Evolutionary conservation across 768 basidiomycete genomes (phyloP), one percentile per base, ranked within the genome.

Genomic region (Russula vinacea): DNA sequence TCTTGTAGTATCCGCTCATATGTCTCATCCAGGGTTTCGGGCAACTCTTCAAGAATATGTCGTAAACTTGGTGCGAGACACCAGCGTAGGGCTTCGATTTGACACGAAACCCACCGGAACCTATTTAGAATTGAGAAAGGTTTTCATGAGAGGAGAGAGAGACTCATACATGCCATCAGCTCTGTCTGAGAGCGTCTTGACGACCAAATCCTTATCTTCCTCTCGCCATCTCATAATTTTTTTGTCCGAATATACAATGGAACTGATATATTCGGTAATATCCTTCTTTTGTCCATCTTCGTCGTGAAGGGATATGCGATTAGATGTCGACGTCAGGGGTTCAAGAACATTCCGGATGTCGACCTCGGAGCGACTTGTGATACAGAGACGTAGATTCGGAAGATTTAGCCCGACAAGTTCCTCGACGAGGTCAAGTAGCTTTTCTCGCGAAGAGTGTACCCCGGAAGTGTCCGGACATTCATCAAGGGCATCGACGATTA

Each of bases 281-380:
- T 29, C 55, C 40, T 42, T 24, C 32, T 19, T 35, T 37, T 53
- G 52, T 19, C 52, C 33, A 19, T 10, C 33, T 13, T 53, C 33
- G 19, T 56, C 55, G 9, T 56, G 55, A 40, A 56, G 55, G 53
- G 55, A 56, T 11, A 56, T 11, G 9, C 26, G 40, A 19, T 5
- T 37, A 24, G 39, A 56, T 19, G 39, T 29, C 14, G 40, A 42
- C 10, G 39, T 56, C 55, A 56, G 29, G 9, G 55, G 55, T 17
- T 56, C 26, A 17, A 56, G 55, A 42, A 42, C 24, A 29, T n/a
- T 35, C n/a, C 33, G 19, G 19, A 53, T 53, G 52, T 53, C 52
- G 10, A 22, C 19, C n/a, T 53, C 52, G 10, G 52, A 32, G 7
- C 33, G 52, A 37, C 52, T 53, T 22, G 52, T 53, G 19, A 53